Conservation (phyloP, 805 yeast species). For the Cyberlindnera petersonii region DNA sequence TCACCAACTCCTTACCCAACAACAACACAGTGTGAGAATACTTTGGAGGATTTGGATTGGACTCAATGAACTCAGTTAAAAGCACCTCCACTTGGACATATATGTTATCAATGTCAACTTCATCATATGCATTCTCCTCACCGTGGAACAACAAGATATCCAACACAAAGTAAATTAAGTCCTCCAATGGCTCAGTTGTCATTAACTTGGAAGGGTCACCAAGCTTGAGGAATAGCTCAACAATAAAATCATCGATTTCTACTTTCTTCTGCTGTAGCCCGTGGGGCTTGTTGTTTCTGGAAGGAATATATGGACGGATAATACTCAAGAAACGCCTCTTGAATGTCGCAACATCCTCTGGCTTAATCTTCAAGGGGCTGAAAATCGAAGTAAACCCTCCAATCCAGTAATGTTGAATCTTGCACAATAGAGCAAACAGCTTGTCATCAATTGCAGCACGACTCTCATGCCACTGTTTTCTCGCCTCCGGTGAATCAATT, state of each 20-base stretch:
- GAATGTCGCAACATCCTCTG: constrained; percentile 31
- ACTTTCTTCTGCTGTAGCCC: constrained; percentile 19
- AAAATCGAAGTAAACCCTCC: constrained; percentile 75
- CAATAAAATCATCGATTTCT: constrained; percentile 42
- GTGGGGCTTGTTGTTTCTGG: constrained; percentile 40
- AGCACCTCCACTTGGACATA: constrained; percentile 47
- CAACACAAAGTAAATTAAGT: constrained; percentile 56
- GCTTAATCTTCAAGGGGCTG: constrained; percentile 30
- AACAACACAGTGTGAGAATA: constrained; percentile 62
- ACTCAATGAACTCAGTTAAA: constrained; percentile 33
- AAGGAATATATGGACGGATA: constrained; percentile 45
- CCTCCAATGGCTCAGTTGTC: constrained; percentile 48
- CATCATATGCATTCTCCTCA: constrained; percentile 60
- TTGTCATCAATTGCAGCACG: constrained; percentile 59
- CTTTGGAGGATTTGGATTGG: constrained; percentile 10
- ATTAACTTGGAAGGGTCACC: constrained; percentile 34
- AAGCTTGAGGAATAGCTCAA: constrained; percentile 48
- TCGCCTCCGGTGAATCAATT: constrained; percentile 53
- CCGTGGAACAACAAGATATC: constrained; percentile 63
- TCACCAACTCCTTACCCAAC: constrained; percentile 60
- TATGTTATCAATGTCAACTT: constrained; percentile 54
- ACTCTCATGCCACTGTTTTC: constrained; percentile 74
- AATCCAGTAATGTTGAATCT: constrained; percentile 65
- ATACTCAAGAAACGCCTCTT: constrained; percentile 35
- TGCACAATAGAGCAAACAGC: constrained; percentile 48